Percentiles rank a stretch among this genome's conserved stretches.
These are phyloP conservation scores for Ascoidea rubescens DNA, from an alignment of 805 yeast species.

Conservation along the genomic window DNA sequence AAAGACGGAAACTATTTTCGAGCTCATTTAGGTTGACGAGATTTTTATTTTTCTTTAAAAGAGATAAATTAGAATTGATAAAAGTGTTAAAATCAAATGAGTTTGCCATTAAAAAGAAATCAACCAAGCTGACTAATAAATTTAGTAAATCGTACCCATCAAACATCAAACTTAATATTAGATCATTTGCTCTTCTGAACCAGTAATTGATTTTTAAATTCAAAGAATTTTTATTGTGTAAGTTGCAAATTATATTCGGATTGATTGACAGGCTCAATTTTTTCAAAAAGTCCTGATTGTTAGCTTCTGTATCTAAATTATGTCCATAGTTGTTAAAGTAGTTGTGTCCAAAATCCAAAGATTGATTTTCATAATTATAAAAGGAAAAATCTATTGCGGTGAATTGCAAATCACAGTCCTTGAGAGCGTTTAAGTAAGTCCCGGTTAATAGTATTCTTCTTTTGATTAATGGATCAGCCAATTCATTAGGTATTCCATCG, in stretches of 20 bases:
- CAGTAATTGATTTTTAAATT: conserved; percentile 46
- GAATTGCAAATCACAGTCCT: conserved; percentile 37
- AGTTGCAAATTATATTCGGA: conserved; percentile 12
- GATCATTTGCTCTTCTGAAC: conserved; percentile 51
- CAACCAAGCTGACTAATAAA: conserved; percentile 36
- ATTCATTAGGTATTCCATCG: conserved; percentile 63
- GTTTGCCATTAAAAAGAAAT: conserved; percentile 41
- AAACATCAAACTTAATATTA: conserved; percentile 41
- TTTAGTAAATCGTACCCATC: conserved; percentile 41
- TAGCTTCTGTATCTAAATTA: neutral
- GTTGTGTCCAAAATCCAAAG: neutral
- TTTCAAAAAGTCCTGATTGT: neutral
- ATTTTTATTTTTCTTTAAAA: conserved; percentile 3
- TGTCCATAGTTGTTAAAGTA: too few species aligned
- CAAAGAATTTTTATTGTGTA: conserved; percentile 22
- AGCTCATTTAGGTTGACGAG: conserved; percentile 11
- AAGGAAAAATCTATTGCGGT: conserved; percentile 19
- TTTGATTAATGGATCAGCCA: conserved; percentile 37
- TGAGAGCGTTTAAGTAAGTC: conserved; percentile 62
- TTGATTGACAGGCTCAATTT: neutral
- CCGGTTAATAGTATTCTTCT: conserved; percentile 70
- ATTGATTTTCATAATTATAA: neutral
- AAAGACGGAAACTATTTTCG: conserved; percentile 1
- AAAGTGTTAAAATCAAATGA: conserved; percentile 39
- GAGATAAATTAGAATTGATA: conserved; percentile 24